Percentiles rank a stretch among this genome's conserved stretches.
Evolutionary conservation across 2,329 filamentous ascomycete genomes (phyloP).

Genomic region (Cladophialophora carrionii): DNA sequence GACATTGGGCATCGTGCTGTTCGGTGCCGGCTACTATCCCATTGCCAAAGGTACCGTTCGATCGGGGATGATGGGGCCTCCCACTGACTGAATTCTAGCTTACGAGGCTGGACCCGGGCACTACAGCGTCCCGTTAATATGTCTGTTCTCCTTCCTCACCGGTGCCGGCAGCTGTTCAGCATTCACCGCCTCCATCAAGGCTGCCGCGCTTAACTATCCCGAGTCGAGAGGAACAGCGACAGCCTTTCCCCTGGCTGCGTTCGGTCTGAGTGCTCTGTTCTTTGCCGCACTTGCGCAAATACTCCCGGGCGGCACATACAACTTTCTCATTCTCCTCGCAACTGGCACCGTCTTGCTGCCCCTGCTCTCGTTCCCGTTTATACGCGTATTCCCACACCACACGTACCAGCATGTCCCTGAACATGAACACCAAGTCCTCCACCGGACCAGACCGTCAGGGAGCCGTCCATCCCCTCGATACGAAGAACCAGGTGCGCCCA

Average conservation of each 20-base stretch:
- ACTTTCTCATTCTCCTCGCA: conserved; percentile 78
- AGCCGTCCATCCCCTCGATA: conserved; percentile 38
- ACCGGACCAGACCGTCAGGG: conserved; percentile 42
- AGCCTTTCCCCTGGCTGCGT: conserved; percentile 87
- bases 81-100: conserved; percentile 55
- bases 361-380: conserved; percentile 79
- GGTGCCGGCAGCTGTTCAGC: conserved; percentile 88
- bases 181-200: conserved; percentile 87
- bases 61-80: conserved; percentile 8
- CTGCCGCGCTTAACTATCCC: conserved; percentile 85
- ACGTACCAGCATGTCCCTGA: conserved; percentile 51
- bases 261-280: conserved; percentile 94
- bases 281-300: conserved; percentile 80
- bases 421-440: conserved; percentile 43
- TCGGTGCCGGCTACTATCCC: conserved; percentile 82
- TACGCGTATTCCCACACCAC: conserved; percentile 65
- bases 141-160: conserved; percentile 81
- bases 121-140: conserved; percentile 63
- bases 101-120: conserved; percentile 69
- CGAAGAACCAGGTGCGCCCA: conserved; percentile 47
- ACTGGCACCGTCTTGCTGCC: conserved; percentile 77
- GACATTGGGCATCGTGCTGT: conserved; percentile 70
- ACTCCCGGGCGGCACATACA: conserved; percentile 80
- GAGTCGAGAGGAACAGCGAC: conserved; percentile 89
- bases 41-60: conserved; percentile 59